phyloP scores from a whole-genome alignment of 495 filamentous ascomycete species.

The Stereocaulon alpinum region DNA sequence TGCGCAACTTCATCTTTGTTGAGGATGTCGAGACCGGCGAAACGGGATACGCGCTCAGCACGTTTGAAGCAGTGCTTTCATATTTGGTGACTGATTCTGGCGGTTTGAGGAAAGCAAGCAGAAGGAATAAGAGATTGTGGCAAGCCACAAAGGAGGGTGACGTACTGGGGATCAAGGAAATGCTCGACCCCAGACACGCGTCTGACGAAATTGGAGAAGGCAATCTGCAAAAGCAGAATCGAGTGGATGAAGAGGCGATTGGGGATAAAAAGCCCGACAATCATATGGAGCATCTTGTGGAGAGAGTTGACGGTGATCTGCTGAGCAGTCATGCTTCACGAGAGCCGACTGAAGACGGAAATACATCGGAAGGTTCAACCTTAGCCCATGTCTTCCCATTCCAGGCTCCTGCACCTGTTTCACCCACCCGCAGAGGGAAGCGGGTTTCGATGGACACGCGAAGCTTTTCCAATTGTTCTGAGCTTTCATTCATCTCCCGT shows the following conservation, averaged over 20 bases:
- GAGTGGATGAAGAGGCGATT: conserved; percentile 25
- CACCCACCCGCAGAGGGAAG: conserved; percentile 50
- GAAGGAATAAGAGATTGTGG: conserved; percentile 80
- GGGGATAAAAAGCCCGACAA: conserved; percentile 14
- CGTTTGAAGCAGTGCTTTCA: conserved; percentile 87
- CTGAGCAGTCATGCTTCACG: conserved; percentile 14
- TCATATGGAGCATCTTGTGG: background rate
- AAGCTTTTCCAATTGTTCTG: conserved; percentile 79
- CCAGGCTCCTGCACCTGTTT: conserved; percentile 43
- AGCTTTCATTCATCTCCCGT: conserved; percentile 62
- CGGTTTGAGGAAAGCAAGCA: conserved; percentile 70
- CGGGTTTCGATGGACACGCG: conserved; percentile 78
- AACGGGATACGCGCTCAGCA: conserved; percentile 93
- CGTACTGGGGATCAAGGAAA: conserved; percentile 59
- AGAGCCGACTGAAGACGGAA: conserved; percentile 21
- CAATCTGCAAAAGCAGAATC: background rate
- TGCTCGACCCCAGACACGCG: conserved; percentile 59
- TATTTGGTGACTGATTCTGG: conserved; percentile 80
- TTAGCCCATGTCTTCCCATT: conserved; percentile 87
- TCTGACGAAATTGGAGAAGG: background rate
- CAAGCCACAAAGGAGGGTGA: conserved; percentile 69
- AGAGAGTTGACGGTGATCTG: background rate
- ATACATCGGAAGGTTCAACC: conserved; percentile 46
- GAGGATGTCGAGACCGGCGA: conserved; percentile 97
- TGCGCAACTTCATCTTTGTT: conserved; percentile 92